Evolutionary conservation across 495 filamentous ascomycete genomes (phyloP).

Genomic region (Cenococcum geophilum): DNA sequence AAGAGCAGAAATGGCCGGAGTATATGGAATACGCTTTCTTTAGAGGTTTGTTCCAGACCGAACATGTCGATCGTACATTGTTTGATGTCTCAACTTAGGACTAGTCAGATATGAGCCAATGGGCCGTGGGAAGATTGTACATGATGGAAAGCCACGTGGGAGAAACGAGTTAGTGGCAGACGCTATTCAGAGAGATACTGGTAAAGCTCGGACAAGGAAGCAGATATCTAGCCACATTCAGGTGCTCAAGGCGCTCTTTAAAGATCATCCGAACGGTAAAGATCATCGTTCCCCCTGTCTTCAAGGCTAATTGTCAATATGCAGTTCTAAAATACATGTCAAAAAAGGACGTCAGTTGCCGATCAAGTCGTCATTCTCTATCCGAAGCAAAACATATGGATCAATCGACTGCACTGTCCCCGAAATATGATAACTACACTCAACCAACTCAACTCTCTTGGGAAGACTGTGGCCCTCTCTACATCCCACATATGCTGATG

Average conservation of each 20-base stretch:
- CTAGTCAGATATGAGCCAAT: conserved; percentile 74
- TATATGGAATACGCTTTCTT: conserved; percentile 81
- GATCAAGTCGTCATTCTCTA: not conserved
- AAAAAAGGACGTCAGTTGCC: not conserved
- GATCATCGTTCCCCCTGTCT: conserved; percentile 7
- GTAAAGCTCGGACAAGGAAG: conserved; percentile 64
- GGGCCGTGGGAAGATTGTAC: conserved; percentile 68
- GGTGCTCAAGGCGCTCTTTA: conserved; percentile 80
- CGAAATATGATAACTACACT: conserved; percentile 1
- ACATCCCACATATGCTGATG: not conserved
- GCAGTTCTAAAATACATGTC: conserved; percentile 1
- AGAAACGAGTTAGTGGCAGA: conserved; percentile 88
- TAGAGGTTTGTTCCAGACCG: conserved; percentile 56
- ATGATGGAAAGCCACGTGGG: conserved; percentile 66
- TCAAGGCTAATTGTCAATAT: conserved; percentile 11
- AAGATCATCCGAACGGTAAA: conserved; percentile 52
- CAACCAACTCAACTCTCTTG: conserved; percentile 7
- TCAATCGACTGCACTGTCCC: not conserved
- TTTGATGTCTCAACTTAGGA: conserved; percentile 48
- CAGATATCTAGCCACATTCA: conserved; percentile 96
- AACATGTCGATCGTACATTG: conserved; percentile 18
- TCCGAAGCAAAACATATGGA: not conserved
- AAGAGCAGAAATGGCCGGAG: conserved; percentile 64
- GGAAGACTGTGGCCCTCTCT: conserved; percentile 4
- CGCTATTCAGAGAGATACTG: conserved; percentile 67